phyloP scores from a whole-genome alignment of 2,329 filamentous ascomycete species.

The Xylariaceae sp. region DNA sequence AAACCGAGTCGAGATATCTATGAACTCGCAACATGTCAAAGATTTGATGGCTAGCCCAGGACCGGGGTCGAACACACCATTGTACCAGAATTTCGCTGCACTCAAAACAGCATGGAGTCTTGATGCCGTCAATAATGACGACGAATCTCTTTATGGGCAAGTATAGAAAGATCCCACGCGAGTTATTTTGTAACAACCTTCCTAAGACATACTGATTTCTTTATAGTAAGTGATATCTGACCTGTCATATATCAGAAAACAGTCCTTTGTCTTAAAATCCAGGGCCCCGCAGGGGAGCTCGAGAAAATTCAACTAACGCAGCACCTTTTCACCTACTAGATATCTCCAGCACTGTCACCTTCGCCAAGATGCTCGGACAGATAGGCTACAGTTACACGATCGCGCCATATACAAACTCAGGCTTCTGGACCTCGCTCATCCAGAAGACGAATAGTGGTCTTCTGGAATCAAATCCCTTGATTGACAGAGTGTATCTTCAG shows the following conservation, averaged over 20 bases:
- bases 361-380: slow-evolving; percentile 40
- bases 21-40: slow-evolving; percentile 42
- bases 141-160: slow-evolving; percentile 44
- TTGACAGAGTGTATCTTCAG: slow-evolving; percentile 43
- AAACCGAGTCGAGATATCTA: slow-evolving; percentile 41
- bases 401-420: slow-evolving; percentile 40
- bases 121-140: slow-evolving; percentile 47
- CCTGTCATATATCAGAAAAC: too few species aligned
- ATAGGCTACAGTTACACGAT: slow-evolving; percentile 43
- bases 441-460: slow-evolving; percentile 31
- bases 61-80: slow-evolving; percentile 30
- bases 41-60: slow-evolving; percentile 37
- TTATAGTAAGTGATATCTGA: too few species aligned
- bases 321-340: too few species aligned
- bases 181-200: too few species aligned
- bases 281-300: too few species aligned
- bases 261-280: too few species aligned
- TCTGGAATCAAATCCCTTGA: slow-evolving; percentile 25
- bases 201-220: too few species aligned
- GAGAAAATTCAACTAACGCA: too few species aligned
- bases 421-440: slow-evolving; percentile 37
- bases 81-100: slow-evolving; percentile 41
- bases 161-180: too few species aligned
- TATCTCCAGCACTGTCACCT: slow-evolving; percentile 39
- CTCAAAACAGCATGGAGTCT: slow-evolving; percentile 41